Evolutionary conservation across 176 grass and related monocot genomes (phyloP).

Genomic region (Musa schizocarpa): DNA sequence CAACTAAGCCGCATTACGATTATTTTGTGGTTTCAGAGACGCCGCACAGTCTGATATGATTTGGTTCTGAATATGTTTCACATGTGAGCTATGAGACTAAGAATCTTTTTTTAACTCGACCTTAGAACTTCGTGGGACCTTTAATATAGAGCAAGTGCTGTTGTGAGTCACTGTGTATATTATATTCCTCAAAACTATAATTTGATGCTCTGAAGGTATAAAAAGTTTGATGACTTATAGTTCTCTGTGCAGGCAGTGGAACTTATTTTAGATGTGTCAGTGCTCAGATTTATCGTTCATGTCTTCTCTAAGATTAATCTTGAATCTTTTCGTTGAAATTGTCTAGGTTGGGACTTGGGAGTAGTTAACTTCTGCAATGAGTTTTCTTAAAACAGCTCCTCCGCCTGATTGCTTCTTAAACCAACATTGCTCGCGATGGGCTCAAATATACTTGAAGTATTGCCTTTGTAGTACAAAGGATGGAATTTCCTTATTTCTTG

Average conservation of each 20-base stretch:
- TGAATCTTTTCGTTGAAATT: not conserved
- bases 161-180: not conserved
- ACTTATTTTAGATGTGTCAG: not conserved
- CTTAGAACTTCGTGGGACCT: not conserved
- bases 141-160: not conserved
- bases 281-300: too few relatives aligned
- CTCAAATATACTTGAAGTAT: conserved; percentile 58
- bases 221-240: too few relatives aligned
- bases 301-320: not conserved
- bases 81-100: not conserved
- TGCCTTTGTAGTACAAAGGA: conserved; percentile 60
- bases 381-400: conserved; percentile 24
- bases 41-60: too few relatives aligned
- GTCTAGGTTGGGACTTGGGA: not conserved
- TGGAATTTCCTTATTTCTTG: conserved; percentile 46
- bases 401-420: conserved; percentile 25
- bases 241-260: too few relatives aligned
- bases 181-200: not conserved
- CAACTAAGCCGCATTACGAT: too few relatives aligned
- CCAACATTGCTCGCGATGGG: conserved; percentile 57
- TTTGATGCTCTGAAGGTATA: not conserved
- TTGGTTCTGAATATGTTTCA: not conserved
- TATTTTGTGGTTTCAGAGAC: too few relatives aligned
- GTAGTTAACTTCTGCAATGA: conserved; percentile 27
- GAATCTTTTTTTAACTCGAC: not conserved